A percentile compares a stretch with the other conserved stretches of the same genome.
Conservation (phyloP, 768 basidiomycete genomes). For the Amanita muscaria region DNA sequence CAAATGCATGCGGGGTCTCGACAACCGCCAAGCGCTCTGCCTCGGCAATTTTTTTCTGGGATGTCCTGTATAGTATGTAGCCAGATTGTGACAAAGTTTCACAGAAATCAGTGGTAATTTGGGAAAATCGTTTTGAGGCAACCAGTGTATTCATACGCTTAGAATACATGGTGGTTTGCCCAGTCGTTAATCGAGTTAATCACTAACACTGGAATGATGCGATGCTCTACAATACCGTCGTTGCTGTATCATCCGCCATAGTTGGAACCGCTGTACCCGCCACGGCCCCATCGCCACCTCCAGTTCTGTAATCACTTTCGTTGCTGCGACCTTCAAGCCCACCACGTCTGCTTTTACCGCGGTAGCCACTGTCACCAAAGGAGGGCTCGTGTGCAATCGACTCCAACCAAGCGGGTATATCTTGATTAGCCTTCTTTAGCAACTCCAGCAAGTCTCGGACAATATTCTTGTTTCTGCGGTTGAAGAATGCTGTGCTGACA, state of each 20-base stretch:
- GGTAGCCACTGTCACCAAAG: conserved; percentile 51
- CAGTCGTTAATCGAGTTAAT: no score
- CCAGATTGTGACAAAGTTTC: no score
- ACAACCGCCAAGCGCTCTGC: no score
- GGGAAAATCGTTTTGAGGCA: no score
- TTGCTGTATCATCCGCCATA: conserved; percentile 18
- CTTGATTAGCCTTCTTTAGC: conserved; percentile 92
- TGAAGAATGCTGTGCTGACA: conserved; percentile 93
- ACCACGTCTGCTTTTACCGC: conserved; percentile 50
- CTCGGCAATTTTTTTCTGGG: no score
- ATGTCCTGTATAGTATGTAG: no score
- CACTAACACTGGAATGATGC: no score
- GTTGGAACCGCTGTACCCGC: conserved; percentile 18
- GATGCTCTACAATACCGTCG: no score
- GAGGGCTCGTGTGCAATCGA: conserved; percentile 75
- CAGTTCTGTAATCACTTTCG: conserved; percentile 38
- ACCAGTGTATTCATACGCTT: no score
- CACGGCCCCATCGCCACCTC: conserved; percentile 28
- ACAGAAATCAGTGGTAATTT: no score
- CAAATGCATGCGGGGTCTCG: no score
- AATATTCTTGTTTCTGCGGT: conserved; percentile 87
- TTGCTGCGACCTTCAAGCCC: conserved; percentile 43
- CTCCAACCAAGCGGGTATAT: conserved; percentile 87
- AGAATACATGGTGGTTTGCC: no score
- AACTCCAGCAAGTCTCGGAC: conserved; percentile 89